Evolutionary conservation across 139 green algal genomes (phyloP), one percentile per base, ranked within the genome.

Genomic region (Micromonas pusilla): DNA sequence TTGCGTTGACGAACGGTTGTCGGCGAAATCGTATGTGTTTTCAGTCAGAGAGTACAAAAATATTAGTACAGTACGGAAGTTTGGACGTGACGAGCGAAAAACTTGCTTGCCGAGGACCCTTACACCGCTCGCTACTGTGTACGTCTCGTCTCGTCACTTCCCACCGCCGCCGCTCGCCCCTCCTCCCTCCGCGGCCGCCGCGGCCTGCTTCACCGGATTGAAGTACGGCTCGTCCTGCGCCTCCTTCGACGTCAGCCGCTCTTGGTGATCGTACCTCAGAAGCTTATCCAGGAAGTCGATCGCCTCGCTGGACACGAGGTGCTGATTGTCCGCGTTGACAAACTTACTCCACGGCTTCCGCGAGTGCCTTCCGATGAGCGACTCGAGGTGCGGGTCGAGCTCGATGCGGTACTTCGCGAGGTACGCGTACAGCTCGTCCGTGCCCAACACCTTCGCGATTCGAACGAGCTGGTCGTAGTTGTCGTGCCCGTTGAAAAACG

Each of bases 391-490:
- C 21, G 95, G 88, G 83, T 99, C 95, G 67, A 98, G 85, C 73
- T 97, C 91, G 34, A 99, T 92, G 31, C 93, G 91, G 85, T 98
- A 99, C 90, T 97, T 98, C 67, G 86, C 86, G 33, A 98, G 86
- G 82, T 97, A 97, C 3, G 83, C 80, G 71, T 92, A 90, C 73
- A 97, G 85, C 34, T 89, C 86, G 30, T 97, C 92, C 0, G 92
- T 99, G 70, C 95, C 95, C 81, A 99, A 89, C 62, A 99, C 95
- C 86, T 92, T 94, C 77, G 92, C 93, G 76, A 99, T 99, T 85
- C 98, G 98, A 53, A 97, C 96, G 38, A 99, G 87, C 87, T 99
- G 95, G 80, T 98, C 95, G 80, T 97, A 96, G 85, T 99, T 98
- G 88, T 98, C 95, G 79, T 97, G 91, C 0, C 95, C 96, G 75